Evolutionary conservation across 352 stramenopile species (phyloP).

Genomic region (Phytopythium delawarense): DNA sequence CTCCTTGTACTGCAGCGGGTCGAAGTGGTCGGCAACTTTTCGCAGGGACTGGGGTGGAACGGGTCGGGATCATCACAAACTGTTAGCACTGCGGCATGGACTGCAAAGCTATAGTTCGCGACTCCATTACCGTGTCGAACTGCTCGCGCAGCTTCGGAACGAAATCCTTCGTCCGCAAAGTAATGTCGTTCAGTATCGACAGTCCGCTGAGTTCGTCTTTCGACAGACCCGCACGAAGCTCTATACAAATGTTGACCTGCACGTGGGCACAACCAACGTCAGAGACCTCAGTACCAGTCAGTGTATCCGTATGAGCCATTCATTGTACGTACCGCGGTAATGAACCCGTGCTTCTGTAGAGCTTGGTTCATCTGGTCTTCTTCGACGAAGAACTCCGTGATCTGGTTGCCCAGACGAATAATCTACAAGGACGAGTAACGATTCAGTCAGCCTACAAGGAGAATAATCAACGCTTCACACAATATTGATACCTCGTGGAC

Average conservation of each 20-base stretch:
- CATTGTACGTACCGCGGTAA: constrained; percentile 41
- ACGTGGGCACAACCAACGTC: constrained; percentile 3
- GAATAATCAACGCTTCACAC: constrained; percentile 12
- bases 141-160: constrained; percentile 61
- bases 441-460: neutral
- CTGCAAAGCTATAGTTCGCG: neutral
- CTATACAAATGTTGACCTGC: constrained; percentile 74
- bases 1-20: constrained; percentile 72
- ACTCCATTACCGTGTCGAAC: constrained; percentile 59
- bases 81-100: neutral
- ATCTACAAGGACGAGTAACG: constrained; percentile 37
- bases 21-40: constrained; percentile 63
- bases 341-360: constrained; percentile 59
- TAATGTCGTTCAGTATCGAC: constrained; percentile 56
- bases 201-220: constrained; percentile 41
- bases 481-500: constrained; percentile 42
- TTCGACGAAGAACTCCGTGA: constrained; percentile 63
- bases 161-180: constrained; percentile 65
- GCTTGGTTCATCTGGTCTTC: constrained; percentile 74
- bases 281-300: neutral
- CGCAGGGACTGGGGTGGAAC: constrained; percentile 46
- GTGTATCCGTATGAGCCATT: neutral
- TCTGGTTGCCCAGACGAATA: constrained; percentile 37
- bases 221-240: constrained; percentile 44
- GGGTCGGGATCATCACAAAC: neutral